Conservation (phyloP, 768 basidiomycete genomes). For the Sistotremastrum niveocremeum region DNA sequence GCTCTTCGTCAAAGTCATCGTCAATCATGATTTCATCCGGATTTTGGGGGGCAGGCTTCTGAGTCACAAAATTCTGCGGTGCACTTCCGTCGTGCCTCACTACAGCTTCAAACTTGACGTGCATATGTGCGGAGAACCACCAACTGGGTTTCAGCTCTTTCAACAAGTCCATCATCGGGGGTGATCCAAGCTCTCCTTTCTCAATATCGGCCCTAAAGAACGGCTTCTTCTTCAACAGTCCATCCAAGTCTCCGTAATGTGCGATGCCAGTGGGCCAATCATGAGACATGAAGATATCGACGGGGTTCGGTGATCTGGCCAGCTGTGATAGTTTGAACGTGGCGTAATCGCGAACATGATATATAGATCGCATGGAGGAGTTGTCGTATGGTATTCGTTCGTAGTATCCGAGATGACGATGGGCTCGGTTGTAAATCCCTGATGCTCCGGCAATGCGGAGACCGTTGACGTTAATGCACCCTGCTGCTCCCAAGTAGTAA, state of each 20-base stretch:
- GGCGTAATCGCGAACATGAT: constrained; percentile 82
- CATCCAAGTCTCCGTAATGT: constrained; percentile 55
- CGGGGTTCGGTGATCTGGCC: constrained; percentile 10
- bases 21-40: constrained; percentile 40
- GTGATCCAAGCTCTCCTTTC: constrained; percentile 64
- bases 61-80: background rate
- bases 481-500: constrained; percentile 88
- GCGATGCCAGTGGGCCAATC: constrained; percentile 92
- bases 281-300: constrained; percentile 77
- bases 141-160: constrained; percentile 57
- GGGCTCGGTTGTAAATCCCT: constrained; percentile 74
- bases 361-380: constrained; percentile 64
- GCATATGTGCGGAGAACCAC: constrained; percentile 93
- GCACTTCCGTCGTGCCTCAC: constrained; percentile 26
- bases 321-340: constrained; percentile 68
- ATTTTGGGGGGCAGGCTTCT: constrained; percentile 13
- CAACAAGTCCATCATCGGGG: constrained; percentile 70
- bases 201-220: constrained; percentile 63
- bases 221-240: constrained; percentile 60
- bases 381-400: constrained; percentile 76
- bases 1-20: constrained; percentile 10
- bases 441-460: constrained; percentile 82
- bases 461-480: constrained; percentile 78
- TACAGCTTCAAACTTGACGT: constrained; percentile 71
- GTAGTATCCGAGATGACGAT: constrained; percentile 64